Evolutionary conservation across 2,329 filamentous ascomycete genomes (phyloP), one percentile per base, ranked within the genome.

Genomic region (Nemania sp.): DNA sequence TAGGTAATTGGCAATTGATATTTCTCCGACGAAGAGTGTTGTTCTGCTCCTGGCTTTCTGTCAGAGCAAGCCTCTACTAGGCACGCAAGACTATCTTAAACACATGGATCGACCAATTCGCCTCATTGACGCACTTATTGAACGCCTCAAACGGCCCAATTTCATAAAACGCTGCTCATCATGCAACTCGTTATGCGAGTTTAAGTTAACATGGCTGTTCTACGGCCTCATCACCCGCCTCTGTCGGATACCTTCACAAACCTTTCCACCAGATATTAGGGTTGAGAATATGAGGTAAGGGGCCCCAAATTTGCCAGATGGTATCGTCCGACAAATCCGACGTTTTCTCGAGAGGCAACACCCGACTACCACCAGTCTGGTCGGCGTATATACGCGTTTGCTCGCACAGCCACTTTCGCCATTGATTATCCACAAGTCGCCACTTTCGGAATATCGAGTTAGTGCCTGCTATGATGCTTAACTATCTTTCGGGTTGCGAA

Each of bases 371-470:
- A 20, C 51, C 47, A 6, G 26, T 18, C 45, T 29, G 49, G 29
- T 67, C 52, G 18, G 56, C 41, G 26, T 65, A 62, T 15, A 45
- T 38, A 1, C 64, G 60, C 1, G 70, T 70, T 63, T 75, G 72
- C 18, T 74, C 72, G 24, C 67, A 58, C 18, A 78, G 60, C 76
- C 76, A 77, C 49, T 41, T 62, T 11, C 64, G 68, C 75, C 76
- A 78, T 63, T 76, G 72, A 1, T 56, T 41, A 45, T 77, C 76
- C 10, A 67, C 69, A 49, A 62, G 49, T 10, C 32, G 57, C 76
- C 76, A 78, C 69, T 71, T 62, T 55, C n/a, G 3, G 24, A 8
- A 11, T 15, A 32, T 11, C 38, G n/a, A 60, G 59, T 66, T 45
- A 69, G 59, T 47, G 29, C 22, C 20, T n/a, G 41, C 35, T 27